Conservation (phyloP, 2,329 filamentous ascomycete species). For the Cladosporium sp. region DNA sequence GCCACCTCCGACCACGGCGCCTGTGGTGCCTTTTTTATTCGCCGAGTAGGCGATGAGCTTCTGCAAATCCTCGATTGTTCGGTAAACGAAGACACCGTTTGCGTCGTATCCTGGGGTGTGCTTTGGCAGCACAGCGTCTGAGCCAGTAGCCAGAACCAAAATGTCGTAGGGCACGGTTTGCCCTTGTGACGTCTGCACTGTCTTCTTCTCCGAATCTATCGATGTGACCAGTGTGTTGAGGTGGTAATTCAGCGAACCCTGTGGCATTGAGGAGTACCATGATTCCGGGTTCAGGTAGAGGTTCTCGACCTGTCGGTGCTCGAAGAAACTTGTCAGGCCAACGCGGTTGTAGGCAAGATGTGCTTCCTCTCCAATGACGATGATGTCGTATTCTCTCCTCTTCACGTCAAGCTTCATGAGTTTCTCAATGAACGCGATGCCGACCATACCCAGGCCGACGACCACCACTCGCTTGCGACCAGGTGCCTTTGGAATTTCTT, state of each 20-base stretch:
- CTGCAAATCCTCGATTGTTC: constrained; percentile 76
- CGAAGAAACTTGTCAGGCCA: constrained; percentile 81
- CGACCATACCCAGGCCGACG: constrained; percentile 84
- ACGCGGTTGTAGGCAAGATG: constrained; percentile 90
- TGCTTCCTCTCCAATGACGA: constrained; percentile 81
- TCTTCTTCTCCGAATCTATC: constrained; percentile 59
- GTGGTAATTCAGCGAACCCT: constrained; percentile 66
- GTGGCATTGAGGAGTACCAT: constrained; percentile 66
- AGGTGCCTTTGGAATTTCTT: constrained; percentile 29
- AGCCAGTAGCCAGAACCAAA: constrained; percentile 79
- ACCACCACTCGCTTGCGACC: constrained; percentile 66
- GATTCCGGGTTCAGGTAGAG: constrained; percentile 79
- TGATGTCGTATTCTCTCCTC: constrained; percentile 67
- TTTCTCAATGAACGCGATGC: constrained; percentile 62
- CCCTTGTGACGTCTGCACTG: constrained; percentile 64
- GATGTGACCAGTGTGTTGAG: constrained; percentile 68
- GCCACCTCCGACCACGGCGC: constrained; percentile 76
- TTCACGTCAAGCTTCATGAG: constrained; percentile 76
- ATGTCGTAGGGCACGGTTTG: constrained; percentile 68
- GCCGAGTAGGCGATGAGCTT: constrained; percentile 68
- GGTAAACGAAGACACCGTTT: constrained; percentile 80
- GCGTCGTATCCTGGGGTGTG: constrained; percentile 73
- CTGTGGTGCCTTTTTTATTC: constrained; percentile 59
- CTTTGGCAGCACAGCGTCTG: constrained; percentile 67
- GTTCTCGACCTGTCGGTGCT: constrained; percentile 76